phyloP scores from a whole-genome alignment of 371 early-diverging fungal species.

The Rhizopus microsporus region DNA sequence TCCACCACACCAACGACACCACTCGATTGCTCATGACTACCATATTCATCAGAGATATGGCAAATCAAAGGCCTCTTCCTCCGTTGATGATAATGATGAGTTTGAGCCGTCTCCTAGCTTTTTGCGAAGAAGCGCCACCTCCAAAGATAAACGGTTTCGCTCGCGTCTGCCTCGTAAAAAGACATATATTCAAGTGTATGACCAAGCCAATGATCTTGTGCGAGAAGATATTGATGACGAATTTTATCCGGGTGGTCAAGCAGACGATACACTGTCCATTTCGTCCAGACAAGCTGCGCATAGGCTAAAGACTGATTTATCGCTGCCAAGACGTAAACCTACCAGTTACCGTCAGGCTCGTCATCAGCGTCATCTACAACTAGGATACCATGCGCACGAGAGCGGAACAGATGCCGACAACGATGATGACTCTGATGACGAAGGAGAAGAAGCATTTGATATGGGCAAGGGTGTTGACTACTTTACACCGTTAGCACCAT shows the following conservation, averaged over 20 bases:
- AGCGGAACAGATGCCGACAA: slow-evolving; percentile 35
- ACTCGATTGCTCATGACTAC: slow-evolving; percentile 23
- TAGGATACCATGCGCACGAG: slow-evolving; percentile 16
- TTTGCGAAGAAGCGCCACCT: slow-evolving; percentile 9
- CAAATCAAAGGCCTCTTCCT: neutral
- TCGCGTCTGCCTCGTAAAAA: slow-evolving; percentile 49
- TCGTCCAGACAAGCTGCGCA: neutral
- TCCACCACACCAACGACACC: slow-evolving; percentile 15
- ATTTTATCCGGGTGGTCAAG: slow-evolving; percentile 28
- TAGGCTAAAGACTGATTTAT: neutral
- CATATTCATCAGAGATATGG: neutral
- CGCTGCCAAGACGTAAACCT: neutral
- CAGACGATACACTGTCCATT: slow-evolving; percentile 23
- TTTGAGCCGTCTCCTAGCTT: slow-evolving; percentile 5
- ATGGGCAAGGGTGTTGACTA: slow-evolving; percentile 25
- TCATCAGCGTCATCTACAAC: neutral
- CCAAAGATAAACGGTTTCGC: slow-evolving; percentile 26
- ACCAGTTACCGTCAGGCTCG: neutral
- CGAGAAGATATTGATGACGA: slow-evolving; percentile 68
- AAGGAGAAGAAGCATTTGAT: slow-evolving; percentile 22
- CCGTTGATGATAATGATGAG: neutral
- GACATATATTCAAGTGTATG: slow-evolving; percentile 67
- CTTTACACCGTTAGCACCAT: slow-evolving; percentile 45
- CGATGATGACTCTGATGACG: slow-evolving; percentile 34
- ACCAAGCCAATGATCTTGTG: slow-evolving; percentile 62